Percentiles rank a stretch among this genome's conserved stretches.
Evolutionary conservation across 1,284 basidiomycete species (phyloP).

Genomic region (Melanopsichium pennsylvanicum): DNA sequence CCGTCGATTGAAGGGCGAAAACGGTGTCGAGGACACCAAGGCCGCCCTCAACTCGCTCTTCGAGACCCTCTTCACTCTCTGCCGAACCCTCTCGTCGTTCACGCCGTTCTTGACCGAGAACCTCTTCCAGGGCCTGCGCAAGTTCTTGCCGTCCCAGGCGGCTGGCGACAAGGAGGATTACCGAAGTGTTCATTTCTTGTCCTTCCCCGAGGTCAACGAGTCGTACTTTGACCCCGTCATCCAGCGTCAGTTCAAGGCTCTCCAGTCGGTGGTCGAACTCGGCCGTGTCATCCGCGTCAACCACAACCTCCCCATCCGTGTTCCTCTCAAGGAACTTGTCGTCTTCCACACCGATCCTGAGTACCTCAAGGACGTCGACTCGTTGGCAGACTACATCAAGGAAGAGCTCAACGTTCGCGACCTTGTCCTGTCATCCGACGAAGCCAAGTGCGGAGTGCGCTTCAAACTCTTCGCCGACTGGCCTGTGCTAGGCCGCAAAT

Average conservation of each 20-base stretch:
- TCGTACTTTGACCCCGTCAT: constrained; percentile 97
- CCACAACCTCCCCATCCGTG: constrained; percentile 75
- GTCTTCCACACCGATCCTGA: constrained; percentile 89
- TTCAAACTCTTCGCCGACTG: constrained; percentile 95
- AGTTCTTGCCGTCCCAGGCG: constrained; percentile 72
- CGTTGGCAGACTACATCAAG: constrained; percentile 86
- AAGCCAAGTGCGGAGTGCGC: constrained; percentile 82
- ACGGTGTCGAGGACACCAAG: constrained; percentile 85
- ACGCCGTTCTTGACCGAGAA: constrained; percentile 98
- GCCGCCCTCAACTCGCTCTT: constrained; percentile 94
- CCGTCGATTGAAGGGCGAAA: constrained; percentile 92
- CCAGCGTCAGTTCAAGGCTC: constrained; percentile 90
- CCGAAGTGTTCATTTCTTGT: constrained; percentile 93
- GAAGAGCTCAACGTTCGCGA: constrained; percentile 96
- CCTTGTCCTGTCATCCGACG: constrained; percentile 87
- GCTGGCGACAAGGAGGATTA: constrained; percentile 75
- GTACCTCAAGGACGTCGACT: constrained; percentile 86
- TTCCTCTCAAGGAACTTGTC: constrained; percentile 88
- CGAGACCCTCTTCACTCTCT: constrained; percentile 92
- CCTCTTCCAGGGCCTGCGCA: constrained; percentile 88
- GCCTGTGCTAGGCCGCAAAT: constrained; percentile 90
- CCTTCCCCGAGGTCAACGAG: constrained; percentile 89
- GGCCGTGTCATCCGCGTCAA: constrained; percentile 88
- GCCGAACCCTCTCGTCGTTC: constrained; percentile 96
- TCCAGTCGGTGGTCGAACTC: constrained; percentile 94